Evolutionary conservation across 768 basidiomycete species (phyloP), one percentile per base, ranked within the genome.

Genomic region (Collybia mongolica): DNA sequence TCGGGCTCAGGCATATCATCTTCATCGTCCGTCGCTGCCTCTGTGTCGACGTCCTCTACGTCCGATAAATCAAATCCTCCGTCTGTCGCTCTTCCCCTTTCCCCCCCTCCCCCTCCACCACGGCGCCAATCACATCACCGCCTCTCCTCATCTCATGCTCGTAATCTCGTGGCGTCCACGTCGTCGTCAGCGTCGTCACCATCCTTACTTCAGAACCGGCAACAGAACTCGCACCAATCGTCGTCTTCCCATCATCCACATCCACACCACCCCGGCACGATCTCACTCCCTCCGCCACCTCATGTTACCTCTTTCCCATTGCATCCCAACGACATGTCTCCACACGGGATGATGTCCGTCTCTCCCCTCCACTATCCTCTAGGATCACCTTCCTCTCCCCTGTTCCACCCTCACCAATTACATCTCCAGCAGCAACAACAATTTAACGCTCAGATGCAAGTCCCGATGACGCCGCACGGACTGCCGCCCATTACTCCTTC

Each of bases 401-500:
- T 71, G 4, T 69, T 72, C 55, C 71, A 75, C 43, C 68, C 70
- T 49, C 70, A 41, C 56, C 70, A 71, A 44, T 61, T 80, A 44
- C 72, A 80, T 56, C 70, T 70, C 45, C 29, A 51, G 29, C 48
- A 44, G 32, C 40, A 54, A 19, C 54, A 55, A 46, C 59, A 59
- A 22, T 48, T 26, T 26, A 26, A 26, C 24, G 3, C 24, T 4
- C 24, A 26, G 24, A 26, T 49, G 20, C 56, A 59, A 38, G 57
- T 68, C 17, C 65, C 72, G 26, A 74, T 85, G 54, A 90, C 88
- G 8, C 86, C 87, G n/a, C 81, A 85, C 54, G 88, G 90, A 0
- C 71, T 93, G n/a, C 90, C 90, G 12, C 88, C 91, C 1, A 93
- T 97, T 61, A 97, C 95, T n/a, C 94, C 95, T 0, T 90, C 88